Conservation (phyloP, 2,329 filamentous ascomycete species). For the Beauveria sp. region DNA sequence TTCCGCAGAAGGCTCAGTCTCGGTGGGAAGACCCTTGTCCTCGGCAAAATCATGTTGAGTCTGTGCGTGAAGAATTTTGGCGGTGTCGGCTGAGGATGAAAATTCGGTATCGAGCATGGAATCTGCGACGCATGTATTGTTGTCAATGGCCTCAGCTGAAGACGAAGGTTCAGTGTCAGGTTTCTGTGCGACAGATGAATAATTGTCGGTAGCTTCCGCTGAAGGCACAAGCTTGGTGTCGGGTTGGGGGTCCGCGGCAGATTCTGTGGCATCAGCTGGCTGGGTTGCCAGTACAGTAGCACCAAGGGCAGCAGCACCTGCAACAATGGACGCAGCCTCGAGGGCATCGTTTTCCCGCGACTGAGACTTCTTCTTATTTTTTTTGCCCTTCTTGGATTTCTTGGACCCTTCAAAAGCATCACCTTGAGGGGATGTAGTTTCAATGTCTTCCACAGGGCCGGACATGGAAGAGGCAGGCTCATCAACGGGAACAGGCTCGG, state of each 20-base stretch:
- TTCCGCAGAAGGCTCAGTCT: constrained; percentile 10
- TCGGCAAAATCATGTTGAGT: neutral
- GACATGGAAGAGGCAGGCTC: neutral
- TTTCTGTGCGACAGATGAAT: neutral
- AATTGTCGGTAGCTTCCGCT: neutral
- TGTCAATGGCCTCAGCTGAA: neutral
- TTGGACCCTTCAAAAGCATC: constrained; percentile 2
- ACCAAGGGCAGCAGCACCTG: neutral
- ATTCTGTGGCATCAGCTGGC: neutral
- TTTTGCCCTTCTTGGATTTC: constrained; percentile 18
- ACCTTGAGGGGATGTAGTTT: neutral
- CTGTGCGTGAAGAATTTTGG: neutral
- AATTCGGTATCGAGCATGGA: neutral
- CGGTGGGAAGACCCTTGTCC: neutral
- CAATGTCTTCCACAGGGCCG: neutral
- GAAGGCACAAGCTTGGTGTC: neutral
- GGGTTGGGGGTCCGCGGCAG: constrained; percentile 5
- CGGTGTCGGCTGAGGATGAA: neutral
- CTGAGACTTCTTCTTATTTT: constrained; percentile 14
- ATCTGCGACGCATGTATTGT: too few relatives aligned
- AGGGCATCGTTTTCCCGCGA: constrained; percentile 5
- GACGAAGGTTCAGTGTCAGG: neutral
- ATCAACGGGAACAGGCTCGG: neutral
- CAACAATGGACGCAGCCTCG: neutral
- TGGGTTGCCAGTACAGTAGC: neutral